Conservation (phyloP, 768 basidiomycete species). For the Hypholoma sublateritium region DNA sequence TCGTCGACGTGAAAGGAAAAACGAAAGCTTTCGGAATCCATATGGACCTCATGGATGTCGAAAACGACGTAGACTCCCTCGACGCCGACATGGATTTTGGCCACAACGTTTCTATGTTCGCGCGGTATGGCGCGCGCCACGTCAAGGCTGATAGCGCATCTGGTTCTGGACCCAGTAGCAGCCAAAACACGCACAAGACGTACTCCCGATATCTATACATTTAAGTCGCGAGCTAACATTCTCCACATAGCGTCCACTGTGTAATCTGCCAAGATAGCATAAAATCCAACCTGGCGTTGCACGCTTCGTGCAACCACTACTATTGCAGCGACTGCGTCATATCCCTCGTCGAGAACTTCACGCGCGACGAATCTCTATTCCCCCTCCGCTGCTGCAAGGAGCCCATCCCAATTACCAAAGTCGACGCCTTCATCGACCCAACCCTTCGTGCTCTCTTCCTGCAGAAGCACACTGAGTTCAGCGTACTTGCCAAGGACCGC, state of each 20-base stretch:
- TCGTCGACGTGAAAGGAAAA: background rate
- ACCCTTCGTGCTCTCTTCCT: slow-evolving; percentile 32
- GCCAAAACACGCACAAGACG: background rate
- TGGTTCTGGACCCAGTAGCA: slow-evolving; percentile 13
- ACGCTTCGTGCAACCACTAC: slow-evolving; percentile 42
- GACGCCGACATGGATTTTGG: background rate
- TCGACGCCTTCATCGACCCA: slow-evolving; percentile 18
- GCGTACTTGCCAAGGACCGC: slow-evolving; percentile 37
- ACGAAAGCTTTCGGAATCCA: background rate
- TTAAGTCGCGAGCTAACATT: too few species aligned
- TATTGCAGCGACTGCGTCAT: slow-evolving; percentile 47
- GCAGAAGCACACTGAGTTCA: slow-evolving; percentile 46
- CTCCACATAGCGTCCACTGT: slow-evolving; percentile 30
- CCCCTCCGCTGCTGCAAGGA: slow-evolving; percentile 52
- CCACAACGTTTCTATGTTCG: background rate
- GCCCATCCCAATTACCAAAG: slow-evolving; percentile 24
- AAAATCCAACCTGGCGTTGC: slow-evolving; percentile 22
- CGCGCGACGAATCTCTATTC: slow-evolving; percentile 49
- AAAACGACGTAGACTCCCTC: background rate
- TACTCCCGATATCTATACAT: too few species aligned
- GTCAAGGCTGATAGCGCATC: background rate
- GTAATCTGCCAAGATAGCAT: slow-evolving; percentile 41
- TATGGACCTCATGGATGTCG: background rate
- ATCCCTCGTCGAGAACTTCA: slow-evolving; percentile 39
- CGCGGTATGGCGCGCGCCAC: background rate